Base-by-base conservation (phyloP, 768 basidiomycete species). In the Podaxis sp. region DNA sequence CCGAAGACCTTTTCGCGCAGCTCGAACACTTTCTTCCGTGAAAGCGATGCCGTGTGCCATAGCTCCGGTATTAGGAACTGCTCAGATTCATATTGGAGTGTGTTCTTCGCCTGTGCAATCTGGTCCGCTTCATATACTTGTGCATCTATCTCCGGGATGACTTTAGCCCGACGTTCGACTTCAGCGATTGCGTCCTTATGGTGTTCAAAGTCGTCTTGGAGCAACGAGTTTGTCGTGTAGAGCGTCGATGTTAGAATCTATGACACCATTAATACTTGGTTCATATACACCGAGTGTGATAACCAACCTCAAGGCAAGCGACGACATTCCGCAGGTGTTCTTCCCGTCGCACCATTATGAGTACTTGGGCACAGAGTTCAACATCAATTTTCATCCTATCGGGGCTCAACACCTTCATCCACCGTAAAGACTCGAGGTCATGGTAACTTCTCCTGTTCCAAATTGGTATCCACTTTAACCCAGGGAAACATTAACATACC, bases 311-410 rank as follows among this genome's bases (percentile, higher is more conserved):
- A 36, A 90, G 76, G 65, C 83, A 86, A 16, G 78, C 74, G 11
- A 86, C 67, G 32, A 90, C 83, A 67, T 89, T 87, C 57, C 74
- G 76, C 37, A 93, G 74, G 70, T 92, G 90, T 61, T 78, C 75
- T 68, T 87, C 86, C 66, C 90, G 79, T 46, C 90, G 75, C 36
- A 74, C 75, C 84, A 91, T 83, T 64, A 88, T 80, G 21, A 93
- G 75, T 50, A 89, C 69, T 67, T 92, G 87, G 3, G 88, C 89
- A 67, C 87, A 87, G 14, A 93, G 77, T 66, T 88, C 89, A 38
- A 91, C 91, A 66, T 93, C 91, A 44, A 90, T 83, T 53, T 79
- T 82, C 88, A 93, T 89, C 66, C 82, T 77, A 57, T 91, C 87
- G 5, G 79, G 62, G 2, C 80, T 78, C 46, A 90, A 70, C 10